A percentile compares a stretch with the other conserved stretches of the same genome.
These are phyloP conservation scores for Micromonas pusilla DNA, from an alignment of 139 green algal species.

Conservation along the genomic window DNA sequence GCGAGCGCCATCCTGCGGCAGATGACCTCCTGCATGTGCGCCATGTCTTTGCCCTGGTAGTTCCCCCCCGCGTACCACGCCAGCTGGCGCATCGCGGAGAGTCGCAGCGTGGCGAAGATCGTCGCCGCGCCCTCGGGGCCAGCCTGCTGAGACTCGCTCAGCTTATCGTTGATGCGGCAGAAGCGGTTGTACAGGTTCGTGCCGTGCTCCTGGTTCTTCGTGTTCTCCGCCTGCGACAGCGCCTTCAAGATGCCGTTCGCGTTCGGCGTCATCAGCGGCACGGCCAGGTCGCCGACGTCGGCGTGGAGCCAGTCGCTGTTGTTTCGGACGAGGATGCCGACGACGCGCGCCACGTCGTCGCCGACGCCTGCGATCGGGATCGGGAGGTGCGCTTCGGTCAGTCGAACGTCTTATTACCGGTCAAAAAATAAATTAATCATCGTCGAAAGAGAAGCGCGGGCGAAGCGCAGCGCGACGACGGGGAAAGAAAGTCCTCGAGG, in stretches of 20 bases:
- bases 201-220: not conserved
- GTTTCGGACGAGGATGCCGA: slow-evolving; percentile 18
- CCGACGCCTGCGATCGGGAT: not conserved
- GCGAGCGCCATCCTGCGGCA: slow-evolving; percentile 3
- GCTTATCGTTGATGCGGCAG: not conserved
- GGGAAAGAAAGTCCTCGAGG: too few relatives aligned
- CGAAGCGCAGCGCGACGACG: too few relatives aligned
- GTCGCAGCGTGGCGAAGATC: slow-evolving; percentile 75
- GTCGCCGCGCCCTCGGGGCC: slow-evolving; percentile 57
- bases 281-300: slow-evolving; percentile 17
- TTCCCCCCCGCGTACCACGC: slow-evolving; percentile 58
- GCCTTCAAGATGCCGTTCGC: not conserved
- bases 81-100: slow-evolving; percentile 62
- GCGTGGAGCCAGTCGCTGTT: slow-evolving; percentile 24
- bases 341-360: not conserved
- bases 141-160: slow-evolving; percentile 22
- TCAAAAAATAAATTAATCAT: too few relatives aligned
- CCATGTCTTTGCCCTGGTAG: slow-evolving; percentile 87
- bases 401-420: too few relatives aligned
- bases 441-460: too few relatives aligned
- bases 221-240: not conserved
- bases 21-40: slow-evolving; percentile 69
- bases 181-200: not conserved
- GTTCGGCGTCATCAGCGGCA: not conserved
- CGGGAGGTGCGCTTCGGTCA: too few relatives aligned